Evolutionary conservation across 768 basidiomycete species (phyloP), one percentile per base, ranked within the genome.

Genomic region (Lactarius sp.): DNA sequence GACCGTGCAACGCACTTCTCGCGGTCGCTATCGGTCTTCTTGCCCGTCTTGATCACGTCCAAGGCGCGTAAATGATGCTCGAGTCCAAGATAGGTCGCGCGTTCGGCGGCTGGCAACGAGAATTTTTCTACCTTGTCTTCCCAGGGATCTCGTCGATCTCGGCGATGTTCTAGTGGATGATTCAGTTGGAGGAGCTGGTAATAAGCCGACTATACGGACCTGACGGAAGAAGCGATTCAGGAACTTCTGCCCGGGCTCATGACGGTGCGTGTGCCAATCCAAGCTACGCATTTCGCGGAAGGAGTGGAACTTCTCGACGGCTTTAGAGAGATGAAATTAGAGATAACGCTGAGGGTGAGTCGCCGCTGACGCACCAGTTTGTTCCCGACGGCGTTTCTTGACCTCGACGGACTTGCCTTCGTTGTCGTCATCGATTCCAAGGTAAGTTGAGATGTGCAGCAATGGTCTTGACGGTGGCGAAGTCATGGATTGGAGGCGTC

Each of bases 131-230:
- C 75, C 60, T 88, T 78, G 64, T 80, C 81, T 0, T 81, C 81
- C 76, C 86, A 92, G 1, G 90, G 89, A 61, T 97, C 75, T 98
- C 95, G 64, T 94, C 94, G 60, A 97, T 98, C 76, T 98, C 95
- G 9, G 95, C 94, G 56, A 95, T 86, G 70, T 97, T 97, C 88
- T 97, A 69, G 9, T 62, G 68, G 36, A 14, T 37, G 53, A 12
- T 37, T 47, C 52, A 61, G 58, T 31, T 18, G 10, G 9, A 12
- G 6, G 18, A 14, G 41, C 27, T 13, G 22, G 31, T 20, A 33
- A 18, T 33, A 31, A 22, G 16, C 34, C 18, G 2, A 36, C 9
- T 22, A 59, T 62, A 72, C 82, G 8, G 64, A 91, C 92, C 83
- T 94, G 92, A 68, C 92, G 85, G 66, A 93, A 90, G 68, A 89